A percentile compares a stretch with the other conserved stretches of the same genome.
Conservation (phyloP, 805 yeast genomes). For the Candida silvicultrix region DNA sequence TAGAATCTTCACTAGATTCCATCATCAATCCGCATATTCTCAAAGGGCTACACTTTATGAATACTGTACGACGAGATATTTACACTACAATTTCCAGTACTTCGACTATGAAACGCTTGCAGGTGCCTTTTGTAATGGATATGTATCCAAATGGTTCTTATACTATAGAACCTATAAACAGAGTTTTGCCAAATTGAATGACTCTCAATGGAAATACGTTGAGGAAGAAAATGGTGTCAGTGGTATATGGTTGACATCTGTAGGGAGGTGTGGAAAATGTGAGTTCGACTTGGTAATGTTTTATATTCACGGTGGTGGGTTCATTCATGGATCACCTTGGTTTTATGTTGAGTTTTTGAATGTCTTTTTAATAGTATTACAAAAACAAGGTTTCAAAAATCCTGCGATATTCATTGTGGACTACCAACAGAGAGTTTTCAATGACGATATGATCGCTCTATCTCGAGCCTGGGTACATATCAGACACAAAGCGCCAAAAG, state of each 20-base stretch:
- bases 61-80: neutral
- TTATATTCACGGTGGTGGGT: constrained; percentile 39
- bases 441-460: constrained; percentile 23
- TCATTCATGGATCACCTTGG: constrained; percentile 29
- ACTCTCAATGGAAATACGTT: constrained; percentile 3
- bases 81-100: neutral
- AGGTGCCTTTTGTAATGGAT: neutral
- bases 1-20: neutral
- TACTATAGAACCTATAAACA: constrained; percentile 2
- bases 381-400: constrained; percentile 41
- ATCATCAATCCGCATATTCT: constrained; percentile 1
- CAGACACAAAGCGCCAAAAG: constrained; percentile 13
- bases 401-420: constrained; percentile 39
- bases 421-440: constrained; percentile 14
- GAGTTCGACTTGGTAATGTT: constrained; percentile 32
- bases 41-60: constrained; percentile 3
- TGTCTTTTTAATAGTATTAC: constrained; percentile 32
- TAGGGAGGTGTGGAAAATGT: constrained; percentile 20
- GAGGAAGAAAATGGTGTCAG: constrained; percentile 19
- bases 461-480: constrained; percentile 21
- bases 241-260: constrained; percentile 29
- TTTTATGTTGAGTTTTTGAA: constrained; percentile 40
- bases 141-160: neutral
- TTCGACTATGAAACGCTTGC: neutral
- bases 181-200: constrained; percentile 1